Evolutionary conservation across 768 basidiomycete species (phyloP).

Genomic region (Collybiopsis confluens): DNA sequence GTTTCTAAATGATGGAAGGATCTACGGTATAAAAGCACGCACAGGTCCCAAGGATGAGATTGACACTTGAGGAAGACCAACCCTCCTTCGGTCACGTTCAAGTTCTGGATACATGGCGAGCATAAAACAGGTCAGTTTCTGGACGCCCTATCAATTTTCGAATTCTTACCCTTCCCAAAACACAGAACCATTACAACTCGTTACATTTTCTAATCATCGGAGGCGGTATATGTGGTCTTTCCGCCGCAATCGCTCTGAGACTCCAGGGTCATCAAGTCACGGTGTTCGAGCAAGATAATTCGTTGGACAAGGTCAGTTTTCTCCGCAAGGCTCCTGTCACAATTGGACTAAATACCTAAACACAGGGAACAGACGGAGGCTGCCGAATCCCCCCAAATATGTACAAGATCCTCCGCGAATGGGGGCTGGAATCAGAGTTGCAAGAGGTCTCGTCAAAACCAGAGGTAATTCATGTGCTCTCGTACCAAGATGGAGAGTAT

Average conservation of each 20-base stretch:
- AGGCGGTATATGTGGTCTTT: slow-evolving; percentile 47
- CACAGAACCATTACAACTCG: background rate
- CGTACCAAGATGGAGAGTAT: slow-evolving; percentile 38
- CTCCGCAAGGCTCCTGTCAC: too few species aligned
- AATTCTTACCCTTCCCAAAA: background rate
- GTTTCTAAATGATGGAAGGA: too few species aligned
- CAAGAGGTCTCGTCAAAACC: slow-evolving; percentile 18
- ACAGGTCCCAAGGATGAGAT: too few species aligned
- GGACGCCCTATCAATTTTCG: background rate
- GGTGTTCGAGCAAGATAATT: slow-evolving; percentile 42
- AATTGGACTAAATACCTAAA: too few species aligned
- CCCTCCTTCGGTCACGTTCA: too few species aligned
- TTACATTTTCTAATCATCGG: slow-evolving; percentile 32
- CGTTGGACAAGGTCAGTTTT: background rate
- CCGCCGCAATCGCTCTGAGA: slow-evolving; percentile 49
- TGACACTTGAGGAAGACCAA: too few species aligned
- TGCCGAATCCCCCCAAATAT: slow-evolving; percentile 46
- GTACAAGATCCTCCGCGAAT: slow-evolving; percentile 50
- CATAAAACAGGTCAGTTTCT: background rate
- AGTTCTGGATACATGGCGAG: background rate
- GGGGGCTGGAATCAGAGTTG: slow-evolving; percentile 38
- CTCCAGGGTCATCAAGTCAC: slow-evolving; percentile 52
- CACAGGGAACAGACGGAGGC: slow-evolving; percentile 11
- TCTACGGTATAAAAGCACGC: too few species aligned
- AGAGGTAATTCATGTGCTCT: slow-evolving; percentile 19